Base-by-base conservation (phyloP, 768 basidiomycete species). In the Boletales sp. region DNA sequence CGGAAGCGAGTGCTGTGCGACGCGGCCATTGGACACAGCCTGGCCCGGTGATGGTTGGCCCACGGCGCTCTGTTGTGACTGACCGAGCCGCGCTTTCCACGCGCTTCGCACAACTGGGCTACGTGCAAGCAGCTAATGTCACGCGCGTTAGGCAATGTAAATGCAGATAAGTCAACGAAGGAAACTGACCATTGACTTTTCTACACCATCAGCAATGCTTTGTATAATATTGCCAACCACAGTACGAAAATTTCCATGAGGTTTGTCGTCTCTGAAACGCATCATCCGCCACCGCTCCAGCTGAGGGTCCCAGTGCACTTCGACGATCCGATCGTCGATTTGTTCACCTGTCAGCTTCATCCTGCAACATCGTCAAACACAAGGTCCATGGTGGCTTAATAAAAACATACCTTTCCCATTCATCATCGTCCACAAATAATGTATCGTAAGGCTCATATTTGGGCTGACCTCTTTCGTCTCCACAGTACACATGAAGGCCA, bases 191-290 rank as follows among this genome's bases (percentile, higher is more conserved):
- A 75, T 75, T 36, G 91, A 83, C 61, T 89, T 87, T 62, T 95
- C 92, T 35, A 98, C 92, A 10, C 97, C 97, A 66, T 98, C 95
- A 39, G 82, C 80, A 54, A 99, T 98, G 57, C 87, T 94, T 57
- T 85, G 77, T 45, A 98, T 82, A 60, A 99, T 92, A 55, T 86
- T 90, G 49, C 90, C 83, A 41, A 97, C 92, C 48, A 93, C 83
- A 29, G 71, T 79, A 52, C 77, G 79, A 67, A 90, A 92, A 67
- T 99, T 99, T 14, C 93, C 97, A 55, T 94, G 71, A 4, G 83
- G 87, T 67, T 99, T 99, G 69, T 99, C 97, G 60, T 95, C 84
- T 59, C 97, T 72, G 65, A 95, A 94, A 40, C 97, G 82, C 83
- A 98, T 84, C 80, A 93, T 84, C 50, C 82, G 83, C 94, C 94